These are phyloP conservation scores for Terana coerulea DNA, from an alignment of 768 basidiomycete species.

Conservation along the genomic window DNA sequence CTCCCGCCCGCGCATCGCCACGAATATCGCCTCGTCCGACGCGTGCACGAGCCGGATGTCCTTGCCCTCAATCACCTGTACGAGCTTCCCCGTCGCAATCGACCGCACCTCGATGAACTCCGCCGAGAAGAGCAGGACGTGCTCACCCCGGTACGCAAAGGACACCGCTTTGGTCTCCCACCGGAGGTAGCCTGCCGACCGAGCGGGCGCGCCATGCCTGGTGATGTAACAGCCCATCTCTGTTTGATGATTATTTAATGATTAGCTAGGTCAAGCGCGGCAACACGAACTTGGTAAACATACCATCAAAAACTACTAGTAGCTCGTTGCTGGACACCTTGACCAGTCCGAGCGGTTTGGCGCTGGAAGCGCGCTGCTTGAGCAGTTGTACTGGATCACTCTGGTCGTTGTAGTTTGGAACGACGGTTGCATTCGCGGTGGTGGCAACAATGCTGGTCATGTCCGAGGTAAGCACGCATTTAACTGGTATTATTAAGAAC, in stretches of 20 bases:
- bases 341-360: constrained; percentile 67
- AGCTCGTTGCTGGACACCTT: constrained; percentile 51
- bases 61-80: constrained; percentile 76
- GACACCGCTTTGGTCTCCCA: constrained; percentile 74
- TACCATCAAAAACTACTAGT: constrained; percentile 73
- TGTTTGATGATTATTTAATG: constrained; percentile 24
- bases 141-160: constrained; percentile 55
- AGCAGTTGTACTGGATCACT: constrained; percentile 44
- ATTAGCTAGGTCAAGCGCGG: not conserved
- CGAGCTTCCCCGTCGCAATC: constrained; percentile 57
- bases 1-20: constrained; percentile 59
- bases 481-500: not conserved
- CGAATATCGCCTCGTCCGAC: constrained; percentile 46
- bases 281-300: not conserved
- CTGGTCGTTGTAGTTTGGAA: constrained; percentile 53
- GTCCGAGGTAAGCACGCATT: constrained; percentile 25
- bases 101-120: constrained; percentile 76
- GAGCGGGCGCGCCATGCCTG: constrained; percentile 61
- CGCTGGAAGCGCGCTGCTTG: constrained; percentile 52
- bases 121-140: constrained; percentile 70
- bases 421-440: constrained; percentile 32
- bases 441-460: constrained; percentile 34
- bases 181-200: constrained; percentile 59
- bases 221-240: constrained; percentile 77
- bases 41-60: constrained; percentile 66